phyloP scores from a whole-genome alignment of 192 early-diverging fungal genomes.

The Backusella westeae region DNA sequence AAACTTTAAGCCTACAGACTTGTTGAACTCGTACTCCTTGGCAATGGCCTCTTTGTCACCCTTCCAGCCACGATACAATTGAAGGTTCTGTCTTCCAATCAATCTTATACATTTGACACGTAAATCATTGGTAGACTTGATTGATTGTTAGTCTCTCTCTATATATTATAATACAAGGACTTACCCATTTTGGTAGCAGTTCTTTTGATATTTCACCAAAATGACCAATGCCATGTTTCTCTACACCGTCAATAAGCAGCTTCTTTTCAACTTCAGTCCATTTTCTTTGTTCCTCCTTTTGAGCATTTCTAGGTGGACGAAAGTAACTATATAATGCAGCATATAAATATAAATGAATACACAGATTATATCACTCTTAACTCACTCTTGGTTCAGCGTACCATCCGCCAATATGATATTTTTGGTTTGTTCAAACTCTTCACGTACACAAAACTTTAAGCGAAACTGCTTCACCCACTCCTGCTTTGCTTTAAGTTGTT shows the following conservation, averaged over 20 bases:
- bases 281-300: constrained; percentile 60
- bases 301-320: constrained; percentile 67
- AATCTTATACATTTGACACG: constrained; percentile 82
- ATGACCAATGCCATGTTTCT: constrained; percentile 82
- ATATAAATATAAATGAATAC: background rate
- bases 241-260: constrained; percentile 77
- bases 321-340: constrained; percentile 54
- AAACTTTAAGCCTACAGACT: constrained; percentile 72
- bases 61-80: constrained; percentile 85
- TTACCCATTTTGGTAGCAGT: constrained; percentile 75
- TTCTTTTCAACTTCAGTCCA: constrained; percentile 82
- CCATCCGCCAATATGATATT: constrained; percentile 82
- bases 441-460: constrained; percentile 77
- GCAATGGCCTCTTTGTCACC: constrained; percentile 67
- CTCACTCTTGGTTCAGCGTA: constrained; percentile 84
- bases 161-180: background rate
- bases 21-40: constrained; percentile 77
- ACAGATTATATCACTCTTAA: background rate
- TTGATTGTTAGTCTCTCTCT: too few species aligned
- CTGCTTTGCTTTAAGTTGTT: constrained; percentile 55
- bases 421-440: constrained; percentile 83
- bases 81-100: constrained; percentile 84
- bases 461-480: constrained; percentile 81
- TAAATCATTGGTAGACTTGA: constrained; percentile 70
- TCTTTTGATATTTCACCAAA: constrained; percentile 84